Base-by-base conservation (phyloP, 202 grass and related monocot genomes). In the Carex sylvatica region DNA sequence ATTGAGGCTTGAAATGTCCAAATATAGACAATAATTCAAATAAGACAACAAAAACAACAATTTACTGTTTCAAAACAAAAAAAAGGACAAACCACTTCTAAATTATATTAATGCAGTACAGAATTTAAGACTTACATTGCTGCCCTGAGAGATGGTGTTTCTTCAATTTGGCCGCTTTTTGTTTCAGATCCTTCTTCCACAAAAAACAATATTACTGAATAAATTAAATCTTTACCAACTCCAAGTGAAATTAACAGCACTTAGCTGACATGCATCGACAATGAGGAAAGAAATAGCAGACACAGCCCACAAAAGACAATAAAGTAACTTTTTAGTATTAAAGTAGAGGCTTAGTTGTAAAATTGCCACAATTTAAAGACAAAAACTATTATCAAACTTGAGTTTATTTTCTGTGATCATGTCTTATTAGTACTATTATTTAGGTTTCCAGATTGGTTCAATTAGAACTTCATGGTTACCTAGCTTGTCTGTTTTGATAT, bases 71-170 rank as follows among this genome's bases (percentile, higher is more conserved):
- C 73, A 78, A 28, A 31, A 13, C 10, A 78, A 31, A 31, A 52
- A 28, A 77, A 59, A 28, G 14, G 13, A 35, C 19, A 70, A 44
- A 36, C 6, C 20, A 4, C 23, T 78, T 60, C 15, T 58, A n/a
- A 78, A 35, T 78, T 72, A 23, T 69, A 3, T 1, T 56, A 71
- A 83, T 35, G 51, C 40, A 69, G 51, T 40, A 59, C 42, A 55
- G 20, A 83, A 31, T 36, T 7, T 54, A 36, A 71, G 15, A 78
- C 74, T 64, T 56, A 85, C 61, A 76, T 65, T 62, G 47, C 68
- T 75, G 47, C 18, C 83, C 61, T 52, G 24, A 85, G 52, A 85
- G 61, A 63, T 33, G 24, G 71, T 36, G 59, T 16, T 51, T 79
- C 38, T 35, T 67, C 42, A 2, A n/a, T 64, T 49, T 53, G 56